Percentiles rank a stretch among this genome's conserved stretches.
Evolutionary conservation across 164 flowering plant genomes (phyloP).

Genomic region (Echeveria elegans): DNA sequence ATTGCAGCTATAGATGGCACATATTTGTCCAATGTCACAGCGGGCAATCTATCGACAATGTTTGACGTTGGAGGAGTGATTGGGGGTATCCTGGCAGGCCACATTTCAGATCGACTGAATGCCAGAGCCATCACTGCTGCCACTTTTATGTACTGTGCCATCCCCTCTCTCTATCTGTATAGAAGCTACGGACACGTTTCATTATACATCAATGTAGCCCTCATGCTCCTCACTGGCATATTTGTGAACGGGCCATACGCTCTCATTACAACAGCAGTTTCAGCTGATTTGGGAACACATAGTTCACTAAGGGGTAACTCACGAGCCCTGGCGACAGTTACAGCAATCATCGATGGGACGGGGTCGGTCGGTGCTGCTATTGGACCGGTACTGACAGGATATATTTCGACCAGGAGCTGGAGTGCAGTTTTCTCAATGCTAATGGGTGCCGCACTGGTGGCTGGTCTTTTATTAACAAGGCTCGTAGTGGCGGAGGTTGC

Average conservation of each 20-base stretch:
- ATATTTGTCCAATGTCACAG: conserved; percentile 16
- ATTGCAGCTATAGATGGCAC: conserved; percentile 17
- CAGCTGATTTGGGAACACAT: conserved; percentile 19
- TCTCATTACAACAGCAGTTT: conserved; percentile 19
- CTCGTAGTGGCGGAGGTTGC: conserved; percentile 16
- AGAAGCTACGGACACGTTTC: conserved; percentile 16
- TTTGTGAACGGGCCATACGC: conserved; percentile 21
- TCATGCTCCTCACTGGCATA: conserved; percentile 17
- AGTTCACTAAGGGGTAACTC: conserved; percentile 12
- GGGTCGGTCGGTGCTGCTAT: conserved; percentile 19
- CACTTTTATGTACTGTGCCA: conserved; percentile 17
- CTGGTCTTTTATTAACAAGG: conserved; percentile 17
- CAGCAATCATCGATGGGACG: conserved; percentile 21
- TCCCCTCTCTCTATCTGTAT: conserved; percentile 14
- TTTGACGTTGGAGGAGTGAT: conserved; percentile 20
- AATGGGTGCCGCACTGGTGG: conserved; percentile 17
- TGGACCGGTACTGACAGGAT: conserved; percentile 19
- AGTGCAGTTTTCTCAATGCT: conserved; percentile 17
- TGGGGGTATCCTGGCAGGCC: conserved; percentile 16
- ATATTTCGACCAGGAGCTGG: conserved; percentile 18
- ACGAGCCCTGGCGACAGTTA: conserved; percentile 18
- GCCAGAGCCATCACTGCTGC: conserved; percentile 13
- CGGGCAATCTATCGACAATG: conserved; percentile 16
- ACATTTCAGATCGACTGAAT: conserved; percentile 16
- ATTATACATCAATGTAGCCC: conserved; percentile 12